phyloP scores from a whole-genome alignment of 345 rosid genomes.

The Eucalyptus fibrosa region DNA sequence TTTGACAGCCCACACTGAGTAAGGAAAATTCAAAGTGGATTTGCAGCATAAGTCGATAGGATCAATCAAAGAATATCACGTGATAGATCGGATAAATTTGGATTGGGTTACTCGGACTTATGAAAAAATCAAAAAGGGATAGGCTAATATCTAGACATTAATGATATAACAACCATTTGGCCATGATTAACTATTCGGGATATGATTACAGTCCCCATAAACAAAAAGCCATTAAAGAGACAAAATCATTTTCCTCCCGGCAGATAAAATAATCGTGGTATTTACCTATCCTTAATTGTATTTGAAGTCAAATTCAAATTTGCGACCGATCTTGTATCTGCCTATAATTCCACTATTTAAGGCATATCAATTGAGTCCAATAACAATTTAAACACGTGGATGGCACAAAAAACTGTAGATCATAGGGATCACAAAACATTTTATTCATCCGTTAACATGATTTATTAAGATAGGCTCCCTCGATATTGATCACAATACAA shows the following conservation, averaged over 20 bases:
- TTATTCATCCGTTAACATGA: fast-evolving
- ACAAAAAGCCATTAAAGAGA: neutral
- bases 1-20: neutral
- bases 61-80: neutral
- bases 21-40: neutral
- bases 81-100: neutral
- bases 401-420: neutral
- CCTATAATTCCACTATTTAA: neutral
- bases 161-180: neutral
- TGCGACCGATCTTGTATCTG: neutral
- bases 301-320: neutral
- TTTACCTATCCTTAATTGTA: neutral
- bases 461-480: neutral
- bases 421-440: neutral
- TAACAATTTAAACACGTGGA: neutral
- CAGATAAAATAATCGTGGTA: neutral
- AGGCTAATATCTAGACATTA: neutral
- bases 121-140: neutral
- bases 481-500: neutral
- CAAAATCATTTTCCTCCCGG: neutral
- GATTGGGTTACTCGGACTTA: neutral
- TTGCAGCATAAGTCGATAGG: neutral
- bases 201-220: neutral
- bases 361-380: neutral
- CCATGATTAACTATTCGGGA: neutral